Evolutionary conservation across 176 grass and related monocot species (phyloP), one percentile per base, ranked within the genome.

Genomic region (Hordeum marinum): DNA sequence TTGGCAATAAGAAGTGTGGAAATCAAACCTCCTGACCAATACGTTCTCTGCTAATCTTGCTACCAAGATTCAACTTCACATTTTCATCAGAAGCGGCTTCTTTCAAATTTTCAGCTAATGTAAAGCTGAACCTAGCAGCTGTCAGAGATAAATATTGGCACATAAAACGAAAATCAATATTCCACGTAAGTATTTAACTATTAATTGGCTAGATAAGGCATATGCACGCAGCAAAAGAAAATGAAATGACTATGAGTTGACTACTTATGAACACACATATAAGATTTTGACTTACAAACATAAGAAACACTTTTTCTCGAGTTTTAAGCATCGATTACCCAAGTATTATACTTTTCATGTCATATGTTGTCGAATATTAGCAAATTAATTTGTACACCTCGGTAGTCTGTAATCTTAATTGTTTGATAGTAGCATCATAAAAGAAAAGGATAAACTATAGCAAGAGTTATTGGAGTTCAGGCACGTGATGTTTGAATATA

Each of bases 91-190:
- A 94, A 82, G 89, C 93, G 17, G 93, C 96, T 85, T 88, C 66
- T 82, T 92, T 92, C 54, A 98, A 89, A 68, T 95, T 90, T 89
- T 94, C 82, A 88, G 81, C 82, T 89, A 98, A 90, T 68, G 81
- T 72, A 87, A 98, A 98, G 34, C 85, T 89, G 89, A 98, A 98
- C 72, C 96, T 98, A 89, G 91, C 88, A 87, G 88, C 96, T 98
- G 81, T 78, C 27, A 80, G 43, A 74, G 21, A 72, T 31, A 73
- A 46, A 57, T 0, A 83, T 86, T 79, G 86, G 80, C 17, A 58
- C 72, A 32, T 80, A 4, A 15, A 65, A 72, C 39, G 8, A 75
- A 36, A 87, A 83, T 7, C 0, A 41, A 84, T 50, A 46, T 25
- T 41, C 8, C 26, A 27, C 45, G 64, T 52, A 41, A 41, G 31